These are phyloP conservation scores for Nemania abortiva DNA, from an alignment of 2,329 filamentous ascomycete species.

Conservation along the genomic window DNA sequence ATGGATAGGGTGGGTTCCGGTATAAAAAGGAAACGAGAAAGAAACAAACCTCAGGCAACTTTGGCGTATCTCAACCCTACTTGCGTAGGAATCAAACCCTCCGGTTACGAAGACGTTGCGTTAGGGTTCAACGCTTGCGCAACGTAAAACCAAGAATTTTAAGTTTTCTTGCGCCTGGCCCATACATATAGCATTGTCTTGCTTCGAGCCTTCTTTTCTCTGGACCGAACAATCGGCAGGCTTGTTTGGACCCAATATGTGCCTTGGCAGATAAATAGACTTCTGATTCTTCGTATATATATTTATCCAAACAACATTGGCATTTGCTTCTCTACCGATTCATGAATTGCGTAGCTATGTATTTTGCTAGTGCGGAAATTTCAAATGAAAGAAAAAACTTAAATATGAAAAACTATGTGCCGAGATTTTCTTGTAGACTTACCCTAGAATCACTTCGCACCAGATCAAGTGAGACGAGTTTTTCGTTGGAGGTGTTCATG, in stretches of 20 bases:
- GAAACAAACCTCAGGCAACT: neutral
- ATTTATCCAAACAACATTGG: constrained; percentile 21
- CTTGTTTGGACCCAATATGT: constrained; percentile 1
- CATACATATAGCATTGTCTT: neutral
- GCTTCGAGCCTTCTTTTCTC: neutral
- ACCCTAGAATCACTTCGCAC: too few species aligned
- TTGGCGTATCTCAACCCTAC: constrained; percentile 4
- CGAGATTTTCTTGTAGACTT: too few species aligned
- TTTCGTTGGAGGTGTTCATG: too few species aligned
- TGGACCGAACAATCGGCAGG: neutral
- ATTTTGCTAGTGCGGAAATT: neutral
- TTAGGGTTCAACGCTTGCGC: constrained; percentile 9
- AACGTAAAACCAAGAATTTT: neutral
- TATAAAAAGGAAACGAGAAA: constrained; percentile 19
- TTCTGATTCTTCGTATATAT: constrained; percentile 34
- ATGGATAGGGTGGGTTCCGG: constrained; percentile 11
- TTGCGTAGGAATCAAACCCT: neutral
- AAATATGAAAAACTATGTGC: neutral
- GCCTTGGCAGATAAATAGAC: constrained; percentile 28
- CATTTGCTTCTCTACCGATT: constrained; percentile 1
- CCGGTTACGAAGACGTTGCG: neutral
- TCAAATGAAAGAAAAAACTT: neutral
- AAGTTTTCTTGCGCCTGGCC: neutral
- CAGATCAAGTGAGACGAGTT: too few species aligned
- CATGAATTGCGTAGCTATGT: neutral